Evolutionary conservation across 306 rosid species (phyloP), one percentile per base, ranked within the genome.

Genomic region (Geum urbanum): DNA sequence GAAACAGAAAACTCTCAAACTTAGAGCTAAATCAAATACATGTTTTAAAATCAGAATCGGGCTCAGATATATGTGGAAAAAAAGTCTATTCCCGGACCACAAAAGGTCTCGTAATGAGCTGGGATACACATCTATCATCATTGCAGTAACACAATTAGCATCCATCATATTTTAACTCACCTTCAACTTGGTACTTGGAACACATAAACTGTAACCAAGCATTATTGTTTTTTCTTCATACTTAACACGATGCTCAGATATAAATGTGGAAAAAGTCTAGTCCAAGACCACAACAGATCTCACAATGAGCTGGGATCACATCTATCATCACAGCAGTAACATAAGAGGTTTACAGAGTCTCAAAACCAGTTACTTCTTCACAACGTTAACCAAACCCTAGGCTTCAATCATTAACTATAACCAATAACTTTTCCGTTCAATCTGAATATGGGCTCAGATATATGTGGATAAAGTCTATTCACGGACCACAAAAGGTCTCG

Each of bases 401-500:
- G 7, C 19, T 6, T 35, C 16, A 0, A 35, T 13, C 6, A 35
- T 2, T 3, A 16, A 15, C 45, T 14, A 59, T 7, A 14, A 7
- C 11, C 12, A 14, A 47, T 59, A 13, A 14, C 64, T 3, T 6
- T 8, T 15, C 7, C 6, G 4, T 7, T 35, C 44, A 6, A 32
- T 35, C 22, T 59, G 11, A 59, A 37, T 59, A 5, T 15, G 7
- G 48, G 85, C 85, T 84, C 81, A 80, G 81, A 80, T 65, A 72
- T 49, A 72, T 50, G 72, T 79, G 79, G 74, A 56, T 54, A 47
- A 46, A 19, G 45, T 63, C 53, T 60, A 81, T 69, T 84, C 88
- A 79, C 60, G 13, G 84, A 78, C 88, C 85, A 66, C 63, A 27
- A 67, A 81, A 78, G 81, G 74, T 57, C 84, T 84, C 85, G 62